Conservation (phyloP, 495 filamentous ascomycete species). For the Annulohypoxylon moriforme region DNA sequence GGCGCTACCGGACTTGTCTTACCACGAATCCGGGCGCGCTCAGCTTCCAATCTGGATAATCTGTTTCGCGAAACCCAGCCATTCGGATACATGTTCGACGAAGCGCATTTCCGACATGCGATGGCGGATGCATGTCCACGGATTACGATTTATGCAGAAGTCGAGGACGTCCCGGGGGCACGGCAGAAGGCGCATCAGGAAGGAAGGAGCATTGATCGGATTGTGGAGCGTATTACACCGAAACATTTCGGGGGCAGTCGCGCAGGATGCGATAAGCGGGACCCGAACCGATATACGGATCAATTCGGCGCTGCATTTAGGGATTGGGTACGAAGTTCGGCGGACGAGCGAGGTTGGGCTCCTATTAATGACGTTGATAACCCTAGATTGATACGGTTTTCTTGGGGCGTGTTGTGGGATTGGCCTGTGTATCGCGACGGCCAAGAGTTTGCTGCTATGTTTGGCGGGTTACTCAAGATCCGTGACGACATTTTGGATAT, state of each 20-base stretch:
- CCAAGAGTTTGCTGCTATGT: constrained; percentile 55
- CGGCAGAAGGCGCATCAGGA: constrained; percentile 18
- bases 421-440: constrained; percentile 57
- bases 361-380: constrained; percentile 29
- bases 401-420: constrained; percentile 61
- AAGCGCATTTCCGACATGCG: constrained; percentile 52
- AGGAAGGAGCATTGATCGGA: constrained; percentile 20
- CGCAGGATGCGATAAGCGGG: constrained; percentile 57
- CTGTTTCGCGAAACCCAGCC: constrained; percentile 46
- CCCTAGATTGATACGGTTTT: constrained; percentile 53
- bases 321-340: constrained; percentile 34
- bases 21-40: constrained; percentile 55
- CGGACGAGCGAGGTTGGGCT: constrained; percentile 41
- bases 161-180: constrained; percentile 55
- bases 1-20: constrained; percentile 59
- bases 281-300: constrained; percentile 60
- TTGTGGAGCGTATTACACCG: constrained; percentile 55
- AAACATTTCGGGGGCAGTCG: constrained; percentile 53
- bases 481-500: constrained; percentile 53
- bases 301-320: constrained; percentile 52
- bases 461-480: constrained; percentile 55
- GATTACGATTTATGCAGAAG: constrained; percentile 51
- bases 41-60: constrained; percentile 46
- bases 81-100: constrained; percentile 62
- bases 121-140: constrained; percentile 54